Base-by-base conservation (phyloP, 805 yeast species). In the Candida suzukii region DNA sequence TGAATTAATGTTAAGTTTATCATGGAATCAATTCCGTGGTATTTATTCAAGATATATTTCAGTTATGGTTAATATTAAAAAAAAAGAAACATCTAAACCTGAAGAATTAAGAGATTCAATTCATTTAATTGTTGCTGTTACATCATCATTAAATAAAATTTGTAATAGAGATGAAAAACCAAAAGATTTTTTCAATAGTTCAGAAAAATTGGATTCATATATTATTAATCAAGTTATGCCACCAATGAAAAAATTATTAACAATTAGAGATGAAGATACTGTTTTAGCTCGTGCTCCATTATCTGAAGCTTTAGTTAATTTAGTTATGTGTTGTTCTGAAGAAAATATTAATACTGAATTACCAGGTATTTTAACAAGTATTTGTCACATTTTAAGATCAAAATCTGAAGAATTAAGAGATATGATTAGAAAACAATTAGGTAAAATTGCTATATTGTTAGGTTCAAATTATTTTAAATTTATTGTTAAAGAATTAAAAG, bases 401-500 rank as follows among this genome's bases (percentile, higher is more conserved):
- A 78, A 87, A 55, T 76, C 90, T 3, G 96, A 88, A 58, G 95
- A 84, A 45, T 67, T 90, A 32, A 79, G 99, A 64, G 96, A 93
- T 54, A 77, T 87, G 2, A 82, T 86, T 10, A 74, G 99, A 54
- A 82, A 80, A 46, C 77, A 83, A 17, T 65, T 93, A 40, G 79
- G 86, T 20, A 74, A 73, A 47, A 78, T 88, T 37, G 70, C 84
- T 2, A 52, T 62, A 1, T 66, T 75, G 25, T 68, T 91, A 27
- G 98, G 98, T 1, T 70, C 95, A 0, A 59, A 63, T 19, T 88
- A 88, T 56, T 64, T 91, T 45, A 70, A 73, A 41, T 88, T 88
- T 55, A 75, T 93, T 38, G 63, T 93, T 20, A 74, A 75, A 43
- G 98, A 93, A 56, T 70, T 93, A 53, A 79, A 75, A 48, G 63